Evolutionary conservation across 805 yeast genomes (phyloP).

Genomic region (Jamesozyma lodderae): DNA sequence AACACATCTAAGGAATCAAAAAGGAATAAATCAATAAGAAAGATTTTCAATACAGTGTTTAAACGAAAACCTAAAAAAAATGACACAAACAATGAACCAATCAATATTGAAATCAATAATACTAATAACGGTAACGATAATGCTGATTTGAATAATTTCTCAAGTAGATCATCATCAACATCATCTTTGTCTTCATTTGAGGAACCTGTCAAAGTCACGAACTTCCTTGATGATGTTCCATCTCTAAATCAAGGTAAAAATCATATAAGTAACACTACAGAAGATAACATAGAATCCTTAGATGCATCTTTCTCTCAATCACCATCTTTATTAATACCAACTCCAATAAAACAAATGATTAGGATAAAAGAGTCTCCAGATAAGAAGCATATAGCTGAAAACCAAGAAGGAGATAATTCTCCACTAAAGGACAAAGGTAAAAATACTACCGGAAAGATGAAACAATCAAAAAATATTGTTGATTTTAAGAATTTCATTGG

Average conservation of each 20-base stretch:
- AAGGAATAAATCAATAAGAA: background rate
- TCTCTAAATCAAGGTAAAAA: background rate
- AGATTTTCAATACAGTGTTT: slow-evolving; percentile 1
- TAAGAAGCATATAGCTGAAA: no score
- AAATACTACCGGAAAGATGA: no score
- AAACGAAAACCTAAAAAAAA: background rate
- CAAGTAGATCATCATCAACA: slow-evolving; percentile 6
- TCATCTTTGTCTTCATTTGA: slow-evolving; percentile 14
- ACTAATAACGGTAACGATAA: background rate
- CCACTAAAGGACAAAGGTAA: no score
- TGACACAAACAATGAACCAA: background rate
- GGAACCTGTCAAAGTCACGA: slow-evolving; percentile 18
- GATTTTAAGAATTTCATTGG: slow-evolving; percentile 6
- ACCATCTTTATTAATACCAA: slow-evolving; percentile 17
- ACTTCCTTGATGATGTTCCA: slow-evolving; percentile 10
- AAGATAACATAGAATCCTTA: background rate
- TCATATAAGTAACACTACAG: no score
- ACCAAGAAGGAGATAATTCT: no score
- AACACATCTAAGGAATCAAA: background rate
- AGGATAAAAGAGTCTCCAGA: slow-evolving; percentile 18
- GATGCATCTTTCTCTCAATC: slow-evolving; percentile 9
- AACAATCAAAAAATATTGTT: slow-evolving; percentile 4
- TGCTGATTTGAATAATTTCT: background rate
- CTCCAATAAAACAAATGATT: slow-evolving; percentile 22
- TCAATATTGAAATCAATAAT: background rate